Conservation (phyloP, 2,329 filamentous ascomycete species). For the Myrmaecium sp. region DNA sequence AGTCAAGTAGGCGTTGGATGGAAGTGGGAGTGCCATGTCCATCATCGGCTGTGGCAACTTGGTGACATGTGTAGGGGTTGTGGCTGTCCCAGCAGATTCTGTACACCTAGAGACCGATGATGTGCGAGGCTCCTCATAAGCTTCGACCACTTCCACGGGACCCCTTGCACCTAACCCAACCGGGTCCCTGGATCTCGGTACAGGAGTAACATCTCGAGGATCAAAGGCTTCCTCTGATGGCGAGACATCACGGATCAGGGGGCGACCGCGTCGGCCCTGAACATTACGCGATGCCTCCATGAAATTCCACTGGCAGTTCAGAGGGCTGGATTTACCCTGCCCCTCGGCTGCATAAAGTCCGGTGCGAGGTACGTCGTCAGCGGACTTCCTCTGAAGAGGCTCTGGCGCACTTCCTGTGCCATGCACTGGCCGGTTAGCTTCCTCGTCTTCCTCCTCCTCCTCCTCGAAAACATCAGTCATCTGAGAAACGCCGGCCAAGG, state of each 20-base stretch:
- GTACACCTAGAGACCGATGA: conserved; percentile 33
- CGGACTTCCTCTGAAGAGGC: conserved; percentile 10
- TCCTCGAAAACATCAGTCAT: conserved; percentile 84
- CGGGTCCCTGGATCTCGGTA: conserved; percentile 6
- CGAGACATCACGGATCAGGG: background rate
- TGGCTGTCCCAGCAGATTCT: conserved; percentile 28
- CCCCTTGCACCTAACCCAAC: no score
- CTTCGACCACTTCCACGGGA: conserved; percentile 27
- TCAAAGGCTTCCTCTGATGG: conserved; percentile 1
- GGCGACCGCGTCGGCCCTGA: background rate
- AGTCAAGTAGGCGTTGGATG: conserved; percentile 39
- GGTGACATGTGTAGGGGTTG: conserved; percentile 11
- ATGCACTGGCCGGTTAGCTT: conserved; percentile 9
- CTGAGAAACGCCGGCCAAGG: conserved; percentile 45
- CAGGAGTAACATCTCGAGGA: background rate
- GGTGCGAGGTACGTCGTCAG: conserved; percentile 25
- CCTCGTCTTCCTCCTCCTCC: conserved; percentile 49
- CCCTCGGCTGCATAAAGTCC: conserved; percentile 30
- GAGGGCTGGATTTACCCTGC: no score
- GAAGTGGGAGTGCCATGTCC: conserved; percentile 20
- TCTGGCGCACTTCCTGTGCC: conserved; percentile 4
- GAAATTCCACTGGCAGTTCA: conserved; percentile 28
- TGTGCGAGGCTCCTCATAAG: conserved; percentile 30
- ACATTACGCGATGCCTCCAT: conserved; percentile 13
- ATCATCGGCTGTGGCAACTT: conserved; percentile 21